phyloP scores from a whole-genome alignment of 352 stramenopile genomes.

The Pythium chondricola region DNA sequence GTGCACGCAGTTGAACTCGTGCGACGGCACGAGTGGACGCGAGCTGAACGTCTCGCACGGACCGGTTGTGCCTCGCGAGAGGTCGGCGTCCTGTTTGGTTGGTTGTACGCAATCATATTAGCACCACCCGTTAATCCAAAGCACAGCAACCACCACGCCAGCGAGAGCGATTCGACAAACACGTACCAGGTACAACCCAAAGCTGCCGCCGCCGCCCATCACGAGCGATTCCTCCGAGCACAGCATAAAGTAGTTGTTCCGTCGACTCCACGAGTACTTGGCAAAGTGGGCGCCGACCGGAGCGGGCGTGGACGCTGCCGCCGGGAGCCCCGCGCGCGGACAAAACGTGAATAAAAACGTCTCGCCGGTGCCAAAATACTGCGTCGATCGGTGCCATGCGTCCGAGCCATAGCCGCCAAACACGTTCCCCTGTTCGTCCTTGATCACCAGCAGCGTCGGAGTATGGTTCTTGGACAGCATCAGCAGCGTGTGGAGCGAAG shows the following conservation, averaged over 20 bases:
- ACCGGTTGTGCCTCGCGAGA: slow-evolving; percentile 77
- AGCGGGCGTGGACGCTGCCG: not conserved
- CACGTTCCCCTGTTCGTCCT: slow-evolving; percentile 64
- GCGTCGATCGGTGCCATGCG: slow-evolving; percentile 66
- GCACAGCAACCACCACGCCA: too few species aligned
- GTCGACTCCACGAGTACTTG: slow-evolving; percentile 83
- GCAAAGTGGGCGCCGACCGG: slow-evolving; percentile 27
- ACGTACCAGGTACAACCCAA: slow-evolving; percentile 84
- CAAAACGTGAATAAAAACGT: slow-evolving; percentile 87
- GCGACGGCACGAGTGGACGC: slow-evolving; percentile 62
- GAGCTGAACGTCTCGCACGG: slow-evolving; percentile 86
- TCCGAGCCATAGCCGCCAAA: slow-evolving; percentile 83
- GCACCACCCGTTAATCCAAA: too few species aligned
- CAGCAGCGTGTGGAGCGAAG: slow-evolving; percentile 69
- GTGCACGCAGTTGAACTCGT: slow-evolving; percentile 76
- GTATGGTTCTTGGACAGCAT: slow-evolving; percentile 61
- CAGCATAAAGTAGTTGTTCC: slow-evolving; percentile 90
- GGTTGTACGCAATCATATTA: too few species aligned
- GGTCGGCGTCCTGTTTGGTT: slow-evolving; percentile 65
- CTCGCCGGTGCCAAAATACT: slow-evolving; percentile 87
- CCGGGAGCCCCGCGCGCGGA: slow-evolving; percentile 9
- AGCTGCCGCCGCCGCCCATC: slow-evolving; percentile 87
- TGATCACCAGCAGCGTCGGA: slow-evolving; percentile 76
- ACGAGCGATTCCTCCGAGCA: slow-evolving; percentile 87
- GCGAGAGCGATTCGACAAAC: not conserved